phyloP scores from a whole-genome alignment of 768 basidiomycete genomes.

The Boletus subparvulus region DNA sequence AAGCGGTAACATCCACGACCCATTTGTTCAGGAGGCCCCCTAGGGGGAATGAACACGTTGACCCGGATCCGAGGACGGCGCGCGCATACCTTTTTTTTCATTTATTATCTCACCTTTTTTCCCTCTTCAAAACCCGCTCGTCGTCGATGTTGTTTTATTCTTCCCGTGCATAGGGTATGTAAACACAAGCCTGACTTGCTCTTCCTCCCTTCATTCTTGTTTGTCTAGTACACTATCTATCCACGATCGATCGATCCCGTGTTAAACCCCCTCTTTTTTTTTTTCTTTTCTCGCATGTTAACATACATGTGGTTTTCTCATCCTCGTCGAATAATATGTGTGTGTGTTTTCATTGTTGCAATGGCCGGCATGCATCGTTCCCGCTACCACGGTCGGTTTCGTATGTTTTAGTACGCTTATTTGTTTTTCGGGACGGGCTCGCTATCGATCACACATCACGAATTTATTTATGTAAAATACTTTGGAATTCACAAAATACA shows the following conservation, averaged over 20 bases:
- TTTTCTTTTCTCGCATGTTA: background rate
- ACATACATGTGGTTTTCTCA: background rate
- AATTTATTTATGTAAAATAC: too few relatives aligned
- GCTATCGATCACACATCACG: too few relatives aligned
- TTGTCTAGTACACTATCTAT: conserved; percentile 15
- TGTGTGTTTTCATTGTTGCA: too few relatives aligned
- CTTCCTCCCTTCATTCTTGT: background rate
- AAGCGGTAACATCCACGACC: conserved; percentile 15
- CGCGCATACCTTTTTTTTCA: background rate
- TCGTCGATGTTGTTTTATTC: background rate
- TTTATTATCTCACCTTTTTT: background rate
- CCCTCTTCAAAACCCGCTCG: background rate
- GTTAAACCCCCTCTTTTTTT: background rate
- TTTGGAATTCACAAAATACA: too few relatives aligned
- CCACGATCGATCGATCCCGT: background rate
- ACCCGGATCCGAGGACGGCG: background rate
- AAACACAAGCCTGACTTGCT: background rate
- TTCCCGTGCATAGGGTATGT: conserved; percentile 13
- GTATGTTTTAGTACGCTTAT: too few relatives aligned
- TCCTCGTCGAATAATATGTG: too few relatives aligned
- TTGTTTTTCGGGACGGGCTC: too few relatives aligned
- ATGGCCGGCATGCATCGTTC: too few relatives aligned
- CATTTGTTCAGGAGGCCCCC: too few relatives aligned
- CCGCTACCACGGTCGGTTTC: too few relatives aligned
- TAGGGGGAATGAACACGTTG: too few relatives aligned